Conservation (phyloP, 495 filamentous ascomycete species). For the Patellaria atrata region DNA sequence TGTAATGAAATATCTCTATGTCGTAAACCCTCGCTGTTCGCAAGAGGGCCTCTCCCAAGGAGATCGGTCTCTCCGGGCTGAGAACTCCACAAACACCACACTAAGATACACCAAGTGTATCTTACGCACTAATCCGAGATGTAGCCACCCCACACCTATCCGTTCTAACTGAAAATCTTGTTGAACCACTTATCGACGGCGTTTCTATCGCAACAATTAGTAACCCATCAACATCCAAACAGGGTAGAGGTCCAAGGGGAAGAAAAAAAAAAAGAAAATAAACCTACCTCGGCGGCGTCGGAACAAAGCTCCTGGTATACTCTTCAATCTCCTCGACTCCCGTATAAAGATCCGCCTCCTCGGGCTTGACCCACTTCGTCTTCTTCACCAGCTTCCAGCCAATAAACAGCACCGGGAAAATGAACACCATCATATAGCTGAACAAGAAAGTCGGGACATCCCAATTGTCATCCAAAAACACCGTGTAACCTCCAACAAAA, state of each 20-base stretch:
- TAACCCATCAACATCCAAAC: not conserved
- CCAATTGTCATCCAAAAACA: constrained; percentile 62
- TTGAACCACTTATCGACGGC: constrained; percentile 21
- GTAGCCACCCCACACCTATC: not conserved
- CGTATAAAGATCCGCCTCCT: constrained; percentile 47
- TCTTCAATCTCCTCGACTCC: constrained; percentile 62
- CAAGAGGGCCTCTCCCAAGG: too few species aligned
- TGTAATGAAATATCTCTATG: too few species aligned
- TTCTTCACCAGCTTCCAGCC: constrained; percentile 56
- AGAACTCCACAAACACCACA: not conserved
- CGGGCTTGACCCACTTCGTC: constrained; percentile 40
- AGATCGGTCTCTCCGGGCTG: too few species aligned
- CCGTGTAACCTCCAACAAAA: constrained; percentile 60
- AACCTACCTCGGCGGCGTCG: constrained; percentile 40
- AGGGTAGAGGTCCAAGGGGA: too few species aligned
- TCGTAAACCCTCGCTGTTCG: too few species aligned
- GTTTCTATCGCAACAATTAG: constrained; percentile 8
- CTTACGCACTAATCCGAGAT: constrained; percentile 1
- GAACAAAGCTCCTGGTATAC: constrained; percentile 51
- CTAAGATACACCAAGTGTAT: not conserved
- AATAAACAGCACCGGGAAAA: constrained; percentile 52
- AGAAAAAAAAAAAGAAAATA: constrained; percentile 1
- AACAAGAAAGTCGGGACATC: constrained; percentile 61
- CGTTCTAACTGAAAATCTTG: constrained; percentile 17
- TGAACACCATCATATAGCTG: constrained; percentile 48